phyloP scores from a whole-genome alignment of 257 asterid genomes.

The Salvia hispanica region DNA sequence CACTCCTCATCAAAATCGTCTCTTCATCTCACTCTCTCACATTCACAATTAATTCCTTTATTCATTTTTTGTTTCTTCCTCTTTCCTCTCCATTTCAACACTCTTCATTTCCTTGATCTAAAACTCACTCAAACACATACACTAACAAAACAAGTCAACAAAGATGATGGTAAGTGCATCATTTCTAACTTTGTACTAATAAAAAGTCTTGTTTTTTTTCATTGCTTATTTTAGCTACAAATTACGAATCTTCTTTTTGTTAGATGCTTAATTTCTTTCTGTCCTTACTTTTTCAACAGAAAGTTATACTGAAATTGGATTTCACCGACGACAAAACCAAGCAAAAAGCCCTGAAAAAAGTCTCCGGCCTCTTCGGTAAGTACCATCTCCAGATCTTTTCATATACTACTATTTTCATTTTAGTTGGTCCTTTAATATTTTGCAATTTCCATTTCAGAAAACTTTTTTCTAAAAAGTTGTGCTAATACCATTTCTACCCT shows the following conservation, averaged over 20 bases:
- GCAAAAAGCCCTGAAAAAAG: constrained; percentile 59
- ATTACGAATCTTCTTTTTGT: not conserved
- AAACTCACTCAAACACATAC: not conserved
- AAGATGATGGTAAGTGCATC: constrained; percentile 33
- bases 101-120: not conserved
- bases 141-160: not conserved
- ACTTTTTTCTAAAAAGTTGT: not conserved
- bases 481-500: not conserved
- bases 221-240: not conserved
- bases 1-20: not conserved
- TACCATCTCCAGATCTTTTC: too few relatives aligned
- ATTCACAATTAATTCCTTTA: not conserved
- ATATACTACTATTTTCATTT: too few relatives aligned
- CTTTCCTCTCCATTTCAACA: not conserved
- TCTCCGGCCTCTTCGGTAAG: constrained; percentile 61
- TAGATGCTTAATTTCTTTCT: not conserved
- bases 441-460: too few relatives aligned
- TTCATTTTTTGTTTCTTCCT: not conserved
- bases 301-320: constrained; percentile 56
- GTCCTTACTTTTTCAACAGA: constrained; percentile 40
- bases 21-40: not conserved
- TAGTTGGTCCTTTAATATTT: too few relatives aligned
- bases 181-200: too few relatives aligned
- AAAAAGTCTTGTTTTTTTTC: too few relatives aligned
- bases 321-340: constrained; percentile 54